Evolutionary conservation across 306 rosid genomes (phyloP).

Genomic region (Cucumis cinereus): DNA sequence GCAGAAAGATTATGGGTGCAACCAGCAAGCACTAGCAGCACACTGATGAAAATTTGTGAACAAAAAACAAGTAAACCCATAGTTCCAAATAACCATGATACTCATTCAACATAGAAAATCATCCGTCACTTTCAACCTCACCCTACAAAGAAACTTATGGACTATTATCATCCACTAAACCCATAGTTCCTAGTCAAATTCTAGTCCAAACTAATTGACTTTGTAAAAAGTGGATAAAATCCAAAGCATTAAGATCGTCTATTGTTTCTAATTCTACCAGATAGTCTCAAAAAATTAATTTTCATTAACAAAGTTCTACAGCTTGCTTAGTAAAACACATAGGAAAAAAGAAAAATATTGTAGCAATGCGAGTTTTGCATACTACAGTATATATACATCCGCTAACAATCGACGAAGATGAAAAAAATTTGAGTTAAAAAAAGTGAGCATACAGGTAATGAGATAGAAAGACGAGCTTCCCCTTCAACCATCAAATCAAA

Average conservation of each 20-base stretch:
- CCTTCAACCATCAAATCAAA: slow-evolving; percentile 43
- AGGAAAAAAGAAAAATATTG: background rate
- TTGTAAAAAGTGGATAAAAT: background rate
- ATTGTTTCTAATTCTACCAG: background rate
- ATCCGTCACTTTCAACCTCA: background rate
- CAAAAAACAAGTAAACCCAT: background rate
- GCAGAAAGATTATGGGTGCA: background rate
- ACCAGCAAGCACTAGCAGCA: background rate
- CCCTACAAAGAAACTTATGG: background rate
- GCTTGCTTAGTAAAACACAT: background rate
- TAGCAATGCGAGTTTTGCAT: background rate
- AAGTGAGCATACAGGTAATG: slow-evolving; percentile 42
- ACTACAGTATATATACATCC: background rate
- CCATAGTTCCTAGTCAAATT: background rate
- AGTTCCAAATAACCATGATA: background rate
- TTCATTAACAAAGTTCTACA: background rate
- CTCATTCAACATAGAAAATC: background rate
- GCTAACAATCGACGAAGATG: background rate
- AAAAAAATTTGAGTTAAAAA: background rate
- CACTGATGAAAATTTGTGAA: background rate
- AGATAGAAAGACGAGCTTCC: slow-evolving; percentile 29
- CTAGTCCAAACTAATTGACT: background rate
- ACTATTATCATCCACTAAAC: background rate
- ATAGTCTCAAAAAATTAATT: background rate
- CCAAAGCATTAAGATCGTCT: background rate